phyloP scores from a whole-genome alignment of 73 alveolate species.

The Blepharisma stoltei region DNA sequence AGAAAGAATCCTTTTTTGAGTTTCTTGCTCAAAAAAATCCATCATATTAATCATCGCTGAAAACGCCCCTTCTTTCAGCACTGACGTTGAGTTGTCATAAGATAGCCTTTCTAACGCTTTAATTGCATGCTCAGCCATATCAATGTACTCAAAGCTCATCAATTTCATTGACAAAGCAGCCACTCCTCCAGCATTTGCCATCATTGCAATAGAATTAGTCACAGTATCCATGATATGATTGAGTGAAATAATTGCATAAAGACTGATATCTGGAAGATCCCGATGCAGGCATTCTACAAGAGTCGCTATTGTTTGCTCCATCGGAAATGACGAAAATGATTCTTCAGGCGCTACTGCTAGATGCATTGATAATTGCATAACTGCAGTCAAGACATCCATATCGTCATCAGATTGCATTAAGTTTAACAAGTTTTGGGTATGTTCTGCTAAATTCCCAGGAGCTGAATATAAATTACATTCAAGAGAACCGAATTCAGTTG shows the following conservation, averaged over 20 bases:
- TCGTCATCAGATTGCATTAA: conserved; percentile 8
- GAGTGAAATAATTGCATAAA: conserved; percentile 33
- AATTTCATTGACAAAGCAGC: conserved; percentile 39
- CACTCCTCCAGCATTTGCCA: conserved; percentile 46
- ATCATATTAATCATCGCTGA: conserved; percentile 45
- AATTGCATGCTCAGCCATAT: conserved; percentile 59
- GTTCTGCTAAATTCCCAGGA: not conserved
- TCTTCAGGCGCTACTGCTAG: conserved; percentile 34
- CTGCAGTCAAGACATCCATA: conserved; percentile 25
- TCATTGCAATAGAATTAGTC: conserved; percentile 40
- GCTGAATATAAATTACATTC: not conserved
- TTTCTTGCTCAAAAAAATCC: conserved; percentile 56
- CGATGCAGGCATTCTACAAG: conserved; percentile 2
- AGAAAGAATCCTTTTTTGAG: conserved; percentile 42
- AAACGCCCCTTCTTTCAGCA: conserved; percentile 46
- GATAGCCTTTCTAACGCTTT: conserved; percentile 60
- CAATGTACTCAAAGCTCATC: conserved; percentile 56
- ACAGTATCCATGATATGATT: conserved; percentile 59
- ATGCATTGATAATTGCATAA: not conserved
- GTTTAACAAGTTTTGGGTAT: not conserved
- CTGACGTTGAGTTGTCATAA: conserved; percentile 45
- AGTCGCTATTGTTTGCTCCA: not conserved
- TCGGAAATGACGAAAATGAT: conserved; percentile 1
- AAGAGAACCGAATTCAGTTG: no score
- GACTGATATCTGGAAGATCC: conserved; percentile 28